Evolutionary conservation across 139 green algal species (phyloP), one percentile per base, ranked within the genome.

Genomic region (Bryopsis sp.): DNA sequence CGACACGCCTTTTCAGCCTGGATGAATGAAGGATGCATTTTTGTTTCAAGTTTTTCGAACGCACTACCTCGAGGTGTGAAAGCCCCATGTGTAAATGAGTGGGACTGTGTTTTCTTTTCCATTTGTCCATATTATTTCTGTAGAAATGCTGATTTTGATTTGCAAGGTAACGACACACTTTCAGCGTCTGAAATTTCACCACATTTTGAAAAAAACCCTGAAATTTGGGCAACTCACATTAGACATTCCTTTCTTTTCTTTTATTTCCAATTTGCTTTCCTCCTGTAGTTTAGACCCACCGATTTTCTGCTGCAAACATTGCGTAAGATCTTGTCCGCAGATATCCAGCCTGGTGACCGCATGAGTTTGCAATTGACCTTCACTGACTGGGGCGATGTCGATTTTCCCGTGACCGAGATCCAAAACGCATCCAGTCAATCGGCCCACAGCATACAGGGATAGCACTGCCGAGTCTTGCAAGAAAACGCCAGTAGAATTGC

Each of bases 401-500:
- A 80, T 83, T 63, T 93, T 94, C 58, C 81, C 80, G 39, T 90
- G 77, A 1, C 90, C 90, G 1, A 96, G 60, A 79, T 98, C 93
- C 1, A 97, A 69, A 0, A 89, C 82, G 4, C 73, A 79, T 36
- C 91, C 91, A 7, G 75, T 84, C 24, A 85, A 64, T 37, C 83
- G 84, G 5, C 90, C 91, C 6, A 88, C 34, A 2, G 87, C 81
- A 47, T 88, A 96, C 3, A 93, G 74, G 0, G 84, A 84, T 54
- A 87, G 71, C 22, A 89, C 80, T 3, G 85, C 70, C 32, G 84
- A 70, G 67, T 93, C 86, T 33, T 82, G 74, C 1, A 86, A 58
- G 54, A 84, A 93, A 4, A 91, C 70, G 3, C 82, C 86, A 0
- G 64, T 54, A 2, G 91, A 77, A 62, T 90, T 90, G 63, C 86